phyloP scores from a whole-genome alignment of 2,329 filamentous ascomycete species.

The Seiridium unicorne region DNA sequence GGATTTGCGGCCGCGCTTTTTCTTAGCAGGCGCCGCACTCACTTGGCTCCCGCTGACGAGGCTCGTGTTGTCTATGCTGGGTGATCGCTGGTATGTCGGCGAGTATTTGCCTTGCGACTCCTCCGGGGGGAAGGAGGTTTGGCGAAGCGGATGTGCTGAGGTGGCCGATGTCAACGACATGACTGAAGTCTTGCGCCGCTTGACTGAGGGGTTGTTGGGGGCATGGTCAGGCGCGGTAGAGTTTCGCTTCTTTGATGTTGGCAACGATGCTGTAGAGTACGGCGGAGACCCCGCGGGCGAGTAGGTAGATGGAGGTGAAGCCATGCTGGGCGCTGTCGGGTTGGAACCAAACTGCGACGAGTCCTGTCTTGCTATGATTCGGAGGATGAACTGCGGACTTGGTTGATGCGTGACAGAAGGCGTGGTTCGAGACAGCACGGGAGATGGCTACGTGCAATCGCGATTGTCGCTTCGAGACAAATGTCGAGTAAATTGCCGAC shows the following conservation, averaged over 20 bases:
- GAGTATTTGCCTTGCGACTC: slow-evolving; percentile 39
- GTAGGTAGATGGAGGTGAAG: slow-evolving; percentile 53
- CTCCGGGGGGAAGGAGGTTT: slow-evolving; percentile 77
- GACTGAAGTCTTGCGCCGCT: slow-evolving; percentile 70
- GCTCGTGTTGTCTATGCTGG: slow-evolving; percentile 60
- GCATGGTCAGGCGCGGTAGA: slow-evolving; percentile 53
- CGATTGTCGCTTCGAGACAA: too few species aligned
- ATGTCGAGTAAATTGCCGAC: too few species aligned
- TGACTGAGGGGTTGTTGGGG: slow-evolving; percentile 47
- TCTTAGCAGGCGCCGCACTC: slow-evolving; percentile 46
- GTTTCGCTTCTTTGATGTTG: slow-evolving; percentile 63
- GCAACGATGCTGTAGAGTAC: slow-evolving; percentile 48
- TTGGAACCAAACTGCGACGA: too few species aligned
- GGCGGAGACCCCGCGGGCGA: slow-evolving; percentile 56
- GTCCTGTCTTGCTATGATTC: too few species aligned
- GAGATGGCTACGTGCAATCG: too few species aligned
- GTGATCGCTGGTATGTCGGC: slow-evolving; percentile 58
- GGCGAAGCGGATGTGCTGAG: slow-evolving; percentile 69
- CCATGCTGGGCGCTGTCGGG: slow-evolving; percentile 34
- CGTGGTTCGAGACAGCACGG: too few species aligned
- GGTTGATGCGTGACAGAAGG: too few species aligned
- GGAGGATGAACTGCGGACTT: too few species aligned
- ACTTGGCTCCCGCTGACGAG: slow-evolving; percentile 61
- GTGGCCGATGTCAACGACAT: slow-evolving; percentile 51
- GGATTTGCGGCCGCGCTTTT: slow-evolving; percentile 62